These are phyloP conservation scores for Lunasporangiospora selenospora DNA, from an alignment of 192 early-diverging fungal species.

Conservation along the genomic window DNA sequence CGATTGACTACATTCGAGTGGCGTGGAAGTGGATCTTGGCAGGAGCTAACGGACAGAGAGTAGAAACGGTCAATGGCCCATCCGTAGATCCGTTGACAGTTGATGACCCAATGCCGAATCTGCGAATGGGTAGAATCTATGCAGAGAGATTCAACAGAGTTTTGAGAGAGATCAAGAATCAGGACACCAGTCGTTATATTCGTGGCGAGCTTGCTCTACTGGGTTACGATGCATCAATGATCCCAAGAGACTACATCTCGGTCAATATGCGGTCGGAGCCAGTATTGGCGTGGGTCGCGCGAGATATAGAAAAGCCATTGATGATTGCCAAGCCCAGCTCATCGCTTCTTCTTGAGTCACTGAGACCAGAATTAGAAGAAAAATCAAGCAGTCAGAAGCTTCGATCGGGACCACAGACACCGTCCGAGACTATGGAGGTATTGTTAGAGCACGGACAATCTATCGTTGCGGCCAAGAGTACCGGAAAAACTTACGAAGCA, in stretches of 20 bases:
- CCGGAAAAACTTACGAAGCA: no score
- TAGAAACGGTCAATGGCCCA: neutral
- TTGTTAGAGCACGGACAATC: no score
- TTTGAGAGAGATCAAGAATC: slow-evolving; percentile 8
- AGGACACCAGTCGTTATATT: slow-evolving; percentile 3
- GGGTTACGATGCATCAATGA: slow-evolving; percentile 19
- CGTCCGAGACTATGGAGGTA: no score
- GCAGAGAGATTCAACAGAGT: slow-evolving; percentile 15
- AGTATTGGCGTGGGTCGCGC: slow-evolving; percentile 25
- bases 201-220: slow-evolving; percentile 22
- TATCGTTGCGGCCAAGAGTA: no score
- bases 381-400: no score
- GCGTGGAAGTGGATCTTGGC: slow-evolving; percentile 35
- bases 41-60: slow-evolving; percentile 3
- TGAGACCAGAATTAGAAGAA: no score
- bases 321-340: no score
- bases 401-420: no score
- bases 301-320: no score
- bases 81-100: slow-evolving; percentile 10
- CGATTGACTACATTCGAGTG: slow-evolving; percentile 33
- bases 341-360: no score
- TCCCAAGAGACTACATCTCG: slow-evolving; percentile 24
- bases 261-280: slow-evolving; percentile 22
- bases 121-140: slow-evolving; percentile 34
- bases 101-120: slow-evolving; percentile 6